phyloP scores from a whole-genome alignment of 2,329 filamentous ascomycete species.

The Penicillium olsonii region DNA sequence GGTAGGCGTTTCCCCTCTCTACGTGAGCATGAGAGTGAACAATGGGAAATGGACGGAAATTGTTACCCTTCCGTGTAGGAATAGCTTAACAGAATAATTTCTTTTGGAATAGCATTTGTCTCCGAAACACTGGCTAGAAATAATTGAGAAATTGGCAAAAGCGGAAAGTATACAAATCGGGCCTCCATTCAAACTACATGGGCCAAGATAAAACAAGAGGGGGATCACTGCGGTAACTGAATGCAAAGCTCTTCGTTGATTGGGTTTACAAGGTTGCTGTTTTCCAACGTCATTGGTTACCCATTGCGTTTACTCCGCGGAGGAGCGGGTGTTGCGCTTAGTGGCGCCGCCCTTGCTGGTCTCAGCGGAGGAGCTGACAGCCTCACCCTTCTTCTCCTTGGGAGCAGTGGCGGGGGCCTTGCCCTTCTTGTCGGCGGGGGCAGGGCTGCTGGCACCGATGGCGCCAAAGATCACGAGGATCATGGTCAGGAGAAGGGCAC shows the following conservation, averaged over 20 bases:
- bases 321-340: conserved; percentile 58
- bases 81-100: no score
- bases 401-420: conserved; percentile 68
- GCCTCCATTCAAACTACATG: conserved; percentile 6
- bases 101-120: background rate
- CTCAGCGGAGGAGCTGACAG: conserved; percentile 62
- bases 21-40: no score
- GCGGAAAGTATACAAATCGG: conserved; percentile 10
- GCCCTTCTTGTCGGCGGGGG: conserved; percentile 70
- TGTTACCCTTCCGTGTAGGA: no score
- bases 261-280: conserved; percentile 16
- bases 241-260: conserved; percentile 11
- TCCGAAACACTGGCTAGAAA: conserved; percentile 6
- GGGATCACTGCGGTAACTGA: conserved; percentile 7
- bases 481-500: conserved; percentile 68
- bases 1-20: background rate
- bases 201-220: conserved; percentile 5
- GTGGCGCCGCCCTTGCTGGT: conserved; percentile 73
- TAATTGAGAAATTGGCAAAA: background rate
- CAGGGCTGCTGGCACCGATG: conserved; percentile 62
- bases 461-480: conserved; percentile 70
- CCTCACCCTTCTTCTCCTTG: conserved; percentile 67
- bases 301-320: conserved; percentile 35
- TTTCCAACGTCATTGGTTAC: conserved; percentile 3
- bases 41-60: background rate